Conservation (phyloP, 78 protist genomes). For the Diacronema lutheri region DNA sequence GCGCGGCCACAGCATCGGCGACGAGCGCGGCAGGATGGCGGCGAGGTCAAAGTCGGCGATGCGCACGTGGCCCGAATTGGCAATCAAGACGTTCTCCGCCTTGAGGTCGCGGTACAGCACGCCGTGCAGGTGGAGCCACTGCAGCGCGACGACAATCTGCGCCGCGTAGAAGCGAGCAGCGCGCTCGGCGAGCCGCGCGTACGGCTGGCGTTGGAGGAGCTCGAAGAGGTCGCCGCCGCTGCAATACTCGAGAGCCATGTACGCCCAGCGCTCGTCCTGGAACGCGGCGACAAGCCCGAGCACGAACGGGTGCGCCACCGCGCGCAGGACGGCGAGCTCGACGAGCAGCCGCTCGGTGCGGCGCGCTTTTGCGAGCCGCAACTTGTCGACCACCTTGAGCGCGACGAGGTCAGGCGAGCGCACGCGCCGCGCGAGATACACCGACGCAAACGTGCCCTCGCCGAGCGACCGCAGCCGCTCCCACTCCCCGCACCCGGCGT, state of each 20-base stretch:
- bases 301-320: not conserved
- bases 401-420: too few species aligned
- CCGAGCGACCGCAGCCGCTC: too few species aligned
- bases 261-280: not conserved
- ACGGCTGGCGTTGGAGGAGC: not conserved
- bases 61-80: conserved; percentile 43
- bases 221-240: not conserved
- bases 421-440: too few species aligned
- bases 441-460: too few species aligned
- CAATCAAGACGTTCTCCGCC: conserved; percentile 57
- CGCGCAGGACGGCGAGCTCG: too few species aligned
- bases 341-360: too few species aligned
- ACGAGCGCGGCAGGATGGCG: too few species aligned
- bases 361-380: too few species aligned
- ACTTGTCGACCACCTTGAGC: too few species aligned
- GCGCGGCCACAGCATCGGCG: too few species aligned
- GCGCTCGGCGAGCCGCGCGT: too few species aligned
- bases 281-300: not conserved
- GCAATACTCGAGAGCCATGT: not conserved
- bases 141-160: conserved; percentile 45
- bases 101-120: conserved; percentile 65
- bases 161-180: conserved; percentile 57
- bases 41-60: conserved; percentile 57
- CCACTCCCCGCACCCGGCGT: too few species aligned
- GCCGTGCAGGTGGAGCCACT: conserved; percentile 31